Evolutionary conservation across 2,329 filamentous ascomycete species (phyloP), one percentile per base, ranked within the genome.

Genomic region (Colletotrichum godetiae): DNA sequence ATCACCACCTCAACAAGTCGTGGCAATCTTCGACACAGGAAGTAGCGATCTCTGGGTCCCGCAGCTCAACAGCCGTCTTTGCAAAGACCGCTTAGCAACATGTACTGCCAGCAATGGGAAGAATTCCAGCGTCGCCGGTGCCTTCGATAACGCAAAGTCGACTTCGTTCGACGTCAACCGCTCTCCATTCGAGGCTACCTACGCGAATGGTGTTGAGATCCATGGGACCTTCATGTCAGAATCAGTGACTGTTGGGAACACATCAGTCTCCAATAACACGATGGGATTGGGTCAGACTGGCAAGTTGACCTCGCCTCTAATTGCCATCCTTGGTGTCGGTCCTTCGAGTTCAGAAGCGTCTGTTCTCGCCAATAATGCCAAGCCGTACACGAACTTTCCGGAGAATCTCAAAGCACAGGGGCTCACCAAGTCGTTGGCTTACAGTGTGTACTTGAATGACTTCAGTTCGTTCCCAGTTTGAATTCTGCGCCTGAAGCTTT

Each of bases 1-100:
- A 42, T 59, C 33, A 5, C 33, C 57, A 1, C 57, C 53, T 12
- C 67, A 68, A 22, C 29, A 42, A n/a, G 53, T 68, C 24, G 58
- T 52, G 4, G 67, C 31, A 15, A 62, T 68, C 52, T 57, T 68
- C 59, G 67, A 68, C 35, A 68, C 67, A 2, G 67, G 67, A 22
- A 68, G 67, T 35, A 68, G 67, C n/a, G 59, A 68, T 53, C 33
- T 63, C 19, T 56, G 59, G 49, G 67, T 68, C 7, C 59, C 67
- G 3, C 67, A 68, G 24, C 52, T 33, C 49, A 33, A 55, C 35
- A 68, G 67, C 31, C n/a, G 58, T 3, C 27, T 68, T 11, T 68
- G 67, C 52, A 37, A 63, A n/a, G 53, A 63, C 19, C 58, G 58
- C 1, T 15, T 35, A 6, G 52, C 49, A 22, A 53, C 49, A 15